Evolutionary conservation across 805 yeast genomes (phyloP), one percentile per base, ranked within the genome.

Genomic region (Lachancea kluyveri): DNA sequence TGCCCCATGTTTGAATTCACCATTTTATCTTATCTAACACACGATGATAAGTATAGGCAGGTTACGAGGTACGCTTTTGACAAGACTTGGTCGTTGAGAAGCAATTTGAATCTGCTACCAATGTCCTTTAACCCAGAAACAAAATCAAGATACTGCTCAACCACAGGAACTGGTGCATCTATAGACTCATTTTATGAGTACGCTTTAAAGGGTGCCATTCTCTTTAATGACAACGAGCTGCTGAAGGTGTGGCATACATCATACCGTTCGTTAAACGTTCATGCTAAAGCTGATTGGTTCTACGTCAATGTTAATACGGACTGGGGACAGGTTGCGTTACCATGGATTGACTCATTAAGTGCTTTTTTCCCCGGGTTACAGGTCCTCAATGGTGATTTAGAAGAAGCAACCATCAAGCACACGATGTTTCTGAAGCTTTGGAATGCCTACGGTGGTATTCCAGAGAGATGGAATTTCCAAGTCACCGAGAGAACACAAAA

Each of bases 181-280:
- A 72, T 85, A 10, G 97, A 88, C 56, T 85, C 95, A 0, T 84
- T 84, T 48, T 88, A 79, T 52, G 97, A 88, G 50, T 84, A 87
- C 56, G 82, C 95, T 0, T 65, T 85, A 24, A 88, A 88, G 51
- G 76, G 78, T 13, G 64, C 87, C 2, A 69, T 88, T 8, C 50
- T 88, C 9, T 85, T 87, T 38, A 74, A 82, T 48, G 82, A 80
- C 43, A 62, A 62, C 9, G 60, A 65, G 8, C 58, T 74, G 22
- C 48, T 52, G 22, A 49, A 60, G 3, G 67, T 86, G 37, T 87
- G 88, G 84, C 50, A 64, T 12, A 56, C 59, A 2, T 67, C 85
- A 0, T 80, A 79, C 46, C 60, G 57, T 21, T 71, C 94, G 0
- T 56, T 88, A 9, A 58, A 68, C 30, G 64, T 65, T 1, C 74